phyloP scores from a whole-genome alignment of 352 stramenopile genomes.

The Globisporangium viniferum region DNA sequence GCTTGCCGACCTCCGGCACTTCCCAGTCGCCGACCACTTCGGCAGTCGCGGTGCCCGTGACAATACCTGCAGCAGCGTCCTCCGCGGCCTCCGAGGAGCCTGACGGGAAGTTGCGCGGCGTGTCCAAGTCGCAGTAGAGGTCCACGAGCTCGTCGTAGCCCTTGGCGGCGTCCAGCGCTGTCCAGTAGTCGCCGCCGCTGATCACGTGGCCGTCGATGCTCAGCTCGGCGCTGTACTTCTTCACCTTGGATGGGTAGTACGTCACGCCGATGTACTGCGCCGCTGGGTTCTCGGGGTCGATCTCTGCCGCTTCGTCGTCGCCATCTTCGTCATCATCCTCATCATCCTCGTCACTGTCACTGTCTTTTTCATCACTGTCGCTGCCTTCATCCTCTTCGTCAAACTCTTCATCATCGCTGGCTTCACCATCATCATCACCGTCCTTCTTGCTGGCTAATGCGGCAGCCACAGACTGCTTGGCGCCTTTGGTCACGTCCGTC shows the following conservation, averaged over 20 bases:
- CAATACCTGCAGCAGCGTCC: conserved; percentile 24
- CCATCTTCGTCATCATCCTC: conserved; percentile 22
- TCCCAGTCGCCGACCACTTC: conserved; percentile 45
- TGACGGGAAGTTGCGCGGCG: conserved; percentile 66
- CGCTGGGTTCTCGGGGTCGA: conserved; percentile 27
- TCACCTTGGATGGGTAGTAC: conserved; percentile 67
- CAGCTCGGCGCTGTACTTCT: conserved; percentile 81
- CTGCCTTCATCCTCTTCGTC: conserved; percentile 9
- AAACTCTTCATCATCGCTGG: not conserved
- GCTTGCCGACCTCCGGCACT: conserved; percentile 60
- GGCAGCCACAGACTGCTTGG: conserved; percentile 15
- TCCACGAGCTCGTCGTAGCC: conserved; percentile 80
- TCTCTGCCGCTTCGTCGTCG: conserved; percentile 27
- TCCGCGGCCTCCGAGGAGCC: conserved; percentile 25
- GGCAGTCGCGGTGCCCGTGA: not conserved
- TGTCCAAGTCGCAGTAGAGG: conserved; percentile 75
- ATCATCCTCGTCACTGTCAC: conserved; percentile 20
- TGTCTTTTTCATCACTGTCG: conserved; percentile 13
- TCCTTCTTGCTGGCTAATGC: conserved; percentile 12
- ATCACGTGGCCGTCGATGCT: conserved; percentile 67
- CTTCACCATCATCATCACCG: not conserved
- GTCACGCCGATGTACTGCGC: conserved; percentile 65
- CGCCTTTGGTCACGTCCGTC: conserved; percentile 18
- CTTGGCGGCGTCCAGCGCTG: conserved; percentile 74
- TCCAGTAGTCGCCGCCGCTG: conserved; percentile 80